Percentiles rank a stretch among this genome's conserved stretches.
Conservation (phyloP, 495 filamentous ascomycete genomes). For the Daldinia bambusicola region DNA sequence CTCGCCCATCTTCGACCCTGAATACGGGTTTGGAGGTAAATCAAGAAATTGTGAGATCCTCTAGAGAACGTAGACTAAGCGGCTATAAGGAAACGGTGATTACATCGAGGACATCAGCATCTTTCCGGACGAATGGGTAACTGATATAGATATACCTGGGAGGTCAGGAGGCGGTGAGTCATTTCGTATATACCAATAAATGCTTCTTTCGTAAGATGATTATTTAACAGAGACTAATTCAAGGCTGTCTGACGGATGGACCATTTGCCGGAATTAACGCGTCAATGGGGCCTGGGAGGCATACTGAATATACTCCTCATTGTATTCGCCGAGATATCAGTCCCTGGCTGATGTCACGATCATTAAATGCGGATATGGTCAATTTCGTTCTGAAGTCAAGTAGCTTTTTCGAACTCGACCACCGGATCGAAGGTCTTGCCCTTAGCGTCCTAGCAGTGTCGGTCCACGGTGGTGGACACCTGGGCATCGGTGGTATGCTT, state of each 20-base stretch:
- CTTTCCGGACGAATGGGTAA: constrained; percentile 38
- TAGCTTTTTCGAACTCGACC: constrained; percentile 35
- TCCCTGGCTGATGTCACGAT: constrained; percentile 26
- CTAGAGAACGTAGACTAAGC: constrained; percentile 43
- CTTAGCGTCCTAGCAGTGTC: constrained; percentile 28
- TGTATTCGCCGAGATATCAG: constrained; percentile 53
- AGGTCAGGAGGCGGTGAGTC: constrained; percentile 44
- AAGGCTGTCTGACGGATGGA: constrained; percentile 48
- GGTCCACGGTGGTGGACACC: constrained; percentile 40
- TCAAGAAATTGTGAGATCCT: not conserved
- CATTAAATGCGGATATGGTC: constrained; percentile 16
- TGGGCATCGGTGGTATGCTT: constrained; percentile 43
- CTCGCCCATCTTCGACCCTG: constrained; percentile 45
- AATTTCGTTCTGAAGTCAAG: constrained; percentile 25
- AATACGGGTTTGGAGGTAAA: constrained; percentile 49
- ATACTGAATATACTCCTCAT: constrained; percentile 45
- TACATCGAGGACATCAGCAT: constrained; percentile 46
- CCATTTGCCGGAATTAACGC: constrained; percentile 51
- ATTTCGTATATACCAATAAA: not conserved
- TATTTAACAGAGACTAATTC: constrained; percentile 1
- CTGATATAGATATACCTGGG: constrained; percentile 37
- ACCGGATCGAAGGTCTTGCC: constrained; percentile 35
- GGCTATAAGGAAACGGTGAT: constrained; percentile 60
- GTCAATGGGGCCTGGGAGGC: constrained; percentile 49
- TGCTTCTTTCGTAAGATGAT: not conserved